Evolutionary conservation across 805 yeast genomes (phyloP).

Genomic region (Saccharomyces mikatae): DNA sequence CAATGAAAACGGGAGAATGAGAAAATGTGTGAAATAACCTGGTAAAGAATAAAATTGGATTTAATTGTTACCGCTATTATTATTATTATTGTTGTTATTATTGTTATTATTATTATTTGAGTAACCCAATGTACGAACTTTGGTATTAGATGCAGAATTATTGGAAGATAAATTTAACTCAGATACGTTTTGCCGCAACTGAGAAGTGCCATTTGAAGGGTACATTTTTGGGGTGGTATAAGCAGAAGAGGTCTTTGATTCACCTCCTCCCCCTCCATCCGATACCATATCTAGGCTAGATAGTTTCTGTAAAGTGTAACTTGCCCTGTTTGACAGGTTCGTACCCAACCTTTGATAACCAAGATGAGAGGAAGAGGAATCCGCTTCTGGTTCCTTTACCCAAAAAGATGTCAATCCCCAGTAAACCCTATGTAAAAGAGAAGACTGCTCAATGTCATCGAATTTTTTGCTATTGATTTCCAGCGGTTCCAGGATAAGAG

Average conservation of each 20-base stretch:
- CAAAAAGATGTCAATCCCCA: background rate
- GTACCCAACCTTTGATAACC: background rate
- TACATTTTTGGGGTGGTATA: background rate
- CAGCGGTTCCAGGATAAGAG: conserved; percentile 62
- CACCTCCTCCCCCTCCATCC: background rate
- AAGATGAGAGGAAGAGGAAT: background rate
- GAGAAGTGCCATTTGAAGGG: background rate
- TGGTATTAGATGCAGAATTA: background rate
- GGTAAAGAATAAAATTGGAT: background rate
- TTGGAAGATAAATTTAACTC: background rate
- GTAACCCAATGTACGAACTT: background rate
- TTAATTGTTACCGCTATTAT: background rate
- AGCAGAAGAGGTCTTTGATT: background rate
- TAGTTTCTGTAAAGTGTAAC: background rate
- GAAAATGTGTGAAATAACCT: background rate
- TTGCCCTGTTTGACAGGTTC: background rate
- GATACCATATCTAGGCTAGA: background rate
- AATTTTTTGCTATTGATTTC: conserved; percentile 16
- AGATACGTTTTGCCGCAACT: background rate
- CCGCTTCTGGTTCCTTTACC: background rate
- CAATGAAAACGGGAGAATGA: background rate
- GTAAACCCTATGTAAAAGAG: background rate
- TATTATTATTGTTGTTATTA: background rate
- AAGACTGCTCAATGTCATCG: conserved; percentile 16
- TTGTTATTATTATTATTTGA: background rate